phyloP scores from a whole-genome alignment of 164 flowering plant genomes.

The Vitis amurensis region DNA sequence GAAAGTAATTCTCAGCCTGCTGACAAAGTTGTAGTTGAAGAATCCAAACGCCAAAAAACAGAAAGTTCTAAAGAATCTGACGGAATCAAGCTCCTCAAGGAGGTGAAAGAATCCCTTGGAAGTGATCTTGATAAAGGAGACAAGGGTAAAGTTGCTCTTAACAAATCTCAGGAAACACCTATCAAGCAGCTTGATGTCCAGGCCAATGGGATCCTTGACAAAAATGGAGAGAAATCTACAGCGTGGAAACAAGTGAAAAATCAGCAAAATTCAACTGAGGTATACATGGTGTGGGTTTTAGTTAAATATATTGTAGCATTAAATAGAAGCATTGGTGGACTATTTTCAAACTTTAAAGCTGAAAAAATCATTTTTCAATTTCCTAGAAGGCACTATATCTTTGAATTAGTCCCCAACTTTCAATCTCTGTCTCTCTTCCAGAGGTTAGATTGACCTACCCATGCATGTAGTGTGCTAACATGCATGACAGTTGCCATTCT shows the following conservation, averaged over 20 bases:
- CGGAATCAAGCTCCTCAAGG: constrained; percentile 5
- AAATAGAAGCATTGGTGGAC: too few relatives aligned
- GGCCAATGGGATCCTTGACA: constrained; percentile 22
- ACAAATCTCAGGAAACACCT: too few relatives aligned
- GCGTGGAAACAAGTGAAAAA: constrained; percentile 26
- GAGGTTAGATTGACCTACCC: too few relatives aligned
- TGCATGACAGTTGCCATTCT: too few relatives aligned
- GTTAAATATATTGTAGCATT: too few relatives aligned
- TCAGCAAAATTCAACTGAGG: constrained; percentile 58
- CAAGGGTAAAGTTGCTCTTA: constrained; percentile 10
- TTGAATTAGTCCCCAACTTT: too few relatives aligned
- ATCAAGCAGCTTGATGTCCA: constrained; percentile 11
- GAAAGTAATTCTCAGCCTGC: constrained; percentile 24
- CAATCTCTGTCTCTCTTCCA: too few relatives aligned
- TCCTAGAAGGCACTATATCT: too few relatives aligned
- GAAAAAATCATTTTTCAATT: too few relatives aligned
- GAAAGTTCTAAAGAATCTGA: constrained; percentile 28
- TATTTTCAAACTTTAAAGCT: too few relatives aligned
- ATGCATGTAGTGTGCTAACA: too few relatives aligned
- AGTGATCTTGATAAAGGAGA: constrained; percentile 20
- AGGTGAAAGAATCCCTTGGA: constrained; percentile 6
- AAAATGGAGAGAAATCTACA: constrained; percentile 27
- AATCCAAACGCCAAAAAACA: constrained; percentile 36
- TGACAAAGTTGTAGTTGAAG: constrained; percentile 27
- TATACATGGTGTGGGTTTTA: constrained; percentile 9